These are phyloP conservation scores for Fusarium subtropicale DNA, from an alignment of 2,329 filamentous ascomycete genomes.

Conservation along the genomic window DNA sequence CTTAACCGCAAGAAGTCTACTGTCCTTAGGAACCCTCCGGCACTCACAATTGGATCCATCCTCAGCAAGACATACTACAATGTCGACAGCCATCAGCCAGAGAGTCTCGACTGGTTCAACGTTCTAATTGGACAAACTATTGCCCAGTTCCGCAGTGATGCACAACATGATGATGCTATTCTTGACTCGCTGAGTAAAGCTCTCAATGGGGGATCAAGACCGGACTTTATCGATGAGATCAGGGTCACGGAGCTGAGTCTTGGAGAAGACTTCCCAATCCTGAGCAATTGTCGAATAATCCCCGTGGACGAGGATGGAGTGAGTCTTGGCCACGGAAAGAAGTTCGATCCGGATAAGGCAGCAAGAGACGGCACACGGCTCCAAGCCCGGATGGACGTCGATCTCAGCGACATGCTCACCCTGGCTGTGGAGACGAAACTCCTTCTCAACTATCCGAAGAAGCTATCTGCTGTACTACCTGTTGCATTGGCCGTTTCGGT, in stretches of 20 bases:
- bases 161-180: slow-evolving; percentile 90
- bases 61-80: slow-evolving; percentile 98
- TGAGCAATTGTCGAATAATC: slow-evolving; percentile 97
- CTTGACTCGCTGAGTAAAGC: slow-evolving; percentile 85
- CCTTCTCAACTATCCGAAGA: slow-evolving; percentile 93
- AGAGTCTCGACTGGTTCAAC: slow-evolving; percentile 99
- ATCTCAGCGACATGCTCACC: slow-evolving; percentile 95
- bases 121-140: slow-evolving; percentile 96
- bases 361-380: slow-evolving; percentile 77
- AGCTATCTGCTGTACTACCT: slow-evolving; percentile 86
- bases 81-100: slow-evolving; percentile 92
- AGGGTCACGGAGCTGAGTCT: slow-evolving; percentile 92
- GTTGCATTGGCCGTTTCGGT: slow-evolving; percentile 93
- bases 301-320: slow-evolving; percentile 85
- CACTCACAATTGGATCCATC: slow-evolving; percentile 91
- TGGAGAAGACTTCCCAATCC: slow-evolving; percentile 97
- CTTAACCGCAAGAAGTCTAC: slow-evolving; percentile 75
- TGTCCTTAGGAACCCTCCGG: slow-evolving; percentile 77
- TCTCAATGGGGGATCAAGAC: slow-evolving; percentile 86
- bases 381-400: slow-evolving; percentile 96
- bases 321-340: slow-evolving; percentile 62
- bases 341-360: slow-evolving; percentile 64
- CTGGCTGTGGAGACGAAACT: slow-evolving; percentile 94
- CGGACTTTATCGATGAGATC: slow-evolving; percentile 93
- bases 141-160: slow-evolving; percentile 92